These are phyloP conservation scores for Lagerstroemia speciosa DNA, from an alignment of 345 rosid genomes.

Conservation along the genomic window DNA sequence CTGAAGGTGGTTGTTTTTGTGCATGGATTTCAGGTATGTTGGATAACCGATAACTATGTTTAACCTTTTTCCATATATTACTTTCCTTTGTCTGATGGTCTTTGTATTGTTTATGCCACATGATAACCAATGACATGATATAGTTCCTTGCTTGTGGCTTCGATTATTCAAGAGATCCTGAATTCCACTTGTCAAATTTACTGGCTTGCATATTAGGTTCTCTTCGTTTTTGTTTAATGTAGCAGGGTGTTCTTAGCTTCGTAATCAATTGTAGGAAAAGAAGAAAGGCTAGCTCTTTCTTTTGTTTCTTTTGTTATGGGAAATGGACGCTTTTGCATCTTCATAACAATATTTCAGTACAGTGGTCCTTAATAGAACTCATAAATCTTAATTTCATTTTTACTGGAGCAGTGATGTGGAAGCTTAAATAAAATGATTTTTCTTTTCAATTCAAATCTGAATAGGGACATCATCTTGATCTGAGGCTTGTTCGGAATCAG, in stretches of 20 bases:
- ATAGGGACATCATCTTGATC: constrained; percentile 95
- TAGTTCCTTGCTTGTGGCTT: background rate
- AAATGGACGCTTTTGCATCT: background rate
- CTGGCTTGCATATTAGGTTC: background rate
- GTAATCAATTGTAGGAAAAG: background rate
- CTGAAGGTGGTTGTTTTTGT: constrained; percentile 78
- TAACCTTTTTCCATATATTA: background rate
- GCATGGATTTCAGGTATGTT: constrained; percentile 93
- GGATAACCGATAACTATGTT: background rate
- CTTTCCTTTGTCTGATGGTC: background rate
- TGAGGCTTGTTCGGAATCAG: constrained; percentile 83
- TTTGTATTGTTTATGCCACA: background rate
- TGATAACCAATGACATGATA: background rate
- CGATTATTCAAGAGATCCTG: background rate
- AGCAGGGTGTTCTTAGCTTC: background rate
- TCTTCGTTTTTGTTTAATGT: background rate
- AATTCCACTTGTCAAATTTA: background rate
- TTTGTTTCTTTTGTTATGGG: background rate
- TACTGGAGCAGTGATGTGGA: background rate
- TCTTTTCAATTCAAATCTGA: background rate
- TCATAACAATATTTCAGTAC: background rate
- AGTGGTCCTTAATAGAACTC: background rate
- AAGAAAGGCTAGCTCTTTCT: background rate
- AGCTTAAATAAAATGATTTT: background rate
- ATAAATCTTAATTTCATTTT: background rate